phyloP scores from a whole-genome alignment of 192 early-diverging fungal genomes.

The Rhizoclosmatium sp. region DNA sequence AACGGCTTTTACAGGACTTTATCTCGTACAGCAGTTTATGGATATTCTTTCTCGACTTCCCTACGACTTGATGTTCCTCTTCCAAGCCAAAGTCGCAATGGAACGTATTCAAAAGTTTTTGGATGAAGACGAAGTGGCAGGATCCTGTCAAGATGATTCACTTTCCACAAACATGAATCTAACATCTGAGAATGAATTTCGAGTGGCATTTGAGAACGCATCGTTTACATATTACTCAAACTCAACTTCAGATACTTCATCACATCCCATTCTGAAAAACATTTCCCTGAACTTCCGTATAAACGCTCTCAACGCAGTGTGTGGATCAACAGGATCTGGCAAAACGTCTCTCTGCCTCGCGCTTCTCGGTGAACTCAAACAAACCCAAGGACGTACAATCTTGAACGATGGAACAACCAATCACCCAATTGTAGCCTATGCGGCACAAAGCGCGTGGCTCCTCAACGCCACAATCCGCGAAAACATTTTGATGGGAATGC shows the following conservation, averaged over 20 bases:
- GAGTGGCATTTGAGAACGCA: slow-evolving; percentile 8
- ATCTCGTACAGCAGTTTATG: slow-evolving; percentile 68
- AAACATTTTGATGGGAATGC: slow-evolving; percentile 80
- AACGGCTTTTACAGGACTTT: slow-evolving; percentile 71
- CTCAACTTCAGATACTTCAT: background rate
- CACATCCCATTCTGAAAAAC: slow-evolving; percentile 13
- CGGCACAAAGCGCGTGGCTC: slow-evolving; percentile 69
- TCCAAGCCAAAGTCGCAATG: slow-evolving; percentile 37
- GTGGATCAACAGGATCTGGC: slow-evolving; percentile 90
- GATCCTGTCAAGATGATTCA: background rate
- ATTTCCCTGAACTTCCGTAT: slow-evolving; percentile 7
- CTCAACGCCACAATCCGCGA: slow-evolving; percentile 58
- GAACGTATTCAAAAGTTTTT: slow-evolving; percentile 34
- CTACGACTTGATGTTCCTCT: slow-evolving; percentile 63
- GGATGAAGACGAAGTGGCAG: slow-evolving; percentile 25
- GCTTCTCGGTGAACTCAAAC: slow-evolving; percentile 42
- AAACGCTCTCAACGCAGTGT: slow-evolving; percentile 60
- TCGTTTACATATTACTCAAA: slow-evolving; percentile 16
- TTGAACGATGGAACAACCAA: background rate
- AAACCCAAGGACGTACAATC: slow-evolving; percentile 1
- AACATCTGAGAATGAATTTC: background rate
- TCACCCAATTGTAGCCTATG: slow-evolving; percentile 69
- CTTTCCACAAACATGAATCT: background rate
- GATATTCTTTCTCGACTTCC: slow-evolving; percentile 61
- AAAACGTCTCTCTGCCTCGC: slow-evolving; percentile 82